Evolutionary conservation across 345 rosid genomes (phyloP).

Genomic region (Jatropha curcas): DNA sequence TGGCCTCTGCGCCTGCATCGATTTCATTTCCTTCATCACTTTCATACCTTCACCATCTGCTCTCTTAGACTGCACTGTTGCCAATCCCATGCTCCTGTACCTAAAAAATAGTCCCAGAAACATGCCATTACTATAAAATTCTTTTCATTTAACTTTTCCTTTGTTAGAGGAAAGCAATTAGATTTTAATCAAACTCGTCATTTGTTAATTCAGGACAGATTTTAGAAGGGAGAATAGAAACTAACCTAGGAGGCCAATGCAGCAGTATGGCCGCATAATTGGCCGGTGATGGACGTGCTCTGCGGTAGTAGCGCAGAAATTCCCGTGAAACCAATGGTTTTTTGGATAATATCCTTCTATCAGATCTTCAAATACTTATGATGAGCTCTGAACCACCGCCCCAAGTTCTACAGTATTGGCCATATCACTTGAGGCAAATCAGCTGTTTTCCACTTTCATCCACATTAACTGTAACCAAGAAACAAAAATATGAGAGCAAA

Average conservation of each 20-base stretch:
- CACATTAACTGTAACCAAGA: slow-evolving; percentile 57
- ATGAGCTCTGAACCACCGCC: slow-evolving; percentile 81
- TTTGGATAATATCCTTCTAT: slow-evolving; percentile 43
- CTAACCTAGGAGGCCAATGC: slow-evolving; percentile 80
- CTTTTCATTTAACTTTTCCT: no score
- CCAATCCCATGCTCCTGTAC: slow-evolving; percentile 85
- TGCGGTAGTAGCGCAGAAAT: slow-evolving; percentile 78
- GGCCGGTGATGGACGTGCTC: slow-evolving; percentile 75
- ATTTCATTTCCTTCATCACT: slow-evolving; percentile 68
- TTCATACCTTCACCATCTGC: slow-evolving; percentile 76
- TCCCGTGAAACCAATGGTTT: slow-evolving; percentile 89
- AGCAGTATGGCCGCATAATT: slow-evolving; percentile 50
- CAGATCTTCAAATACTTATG: slow-evolving; percentile 62
- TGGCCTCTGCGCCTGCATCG: slow-evolving; percentile 60
- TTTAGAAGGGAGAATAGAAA: background rate
- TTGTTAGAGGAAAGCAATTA: background rate
- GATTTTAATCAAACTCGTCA: background rate
- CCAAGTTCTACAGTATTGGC: slow-evolving; percentile 59
- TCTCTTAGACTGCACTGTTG: slow-evolving; percentile 71
- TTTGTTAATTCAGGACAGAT: background rate
- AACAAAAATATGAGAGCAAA: background rate
- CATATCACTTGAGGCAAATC: slow-evolving; percentile 57
- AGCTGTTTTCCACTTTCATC: slow-evolving; percentile 77
- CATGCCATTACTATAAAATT: background rate
- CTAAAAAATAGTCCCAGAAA: slow-evolving; percentile 31